These are phyloP conservation scores for Parastagonospora avenae DNA, from an alignment of 2,329 filamentous ascomycete species.

Conservation along the genomic window DNA sequence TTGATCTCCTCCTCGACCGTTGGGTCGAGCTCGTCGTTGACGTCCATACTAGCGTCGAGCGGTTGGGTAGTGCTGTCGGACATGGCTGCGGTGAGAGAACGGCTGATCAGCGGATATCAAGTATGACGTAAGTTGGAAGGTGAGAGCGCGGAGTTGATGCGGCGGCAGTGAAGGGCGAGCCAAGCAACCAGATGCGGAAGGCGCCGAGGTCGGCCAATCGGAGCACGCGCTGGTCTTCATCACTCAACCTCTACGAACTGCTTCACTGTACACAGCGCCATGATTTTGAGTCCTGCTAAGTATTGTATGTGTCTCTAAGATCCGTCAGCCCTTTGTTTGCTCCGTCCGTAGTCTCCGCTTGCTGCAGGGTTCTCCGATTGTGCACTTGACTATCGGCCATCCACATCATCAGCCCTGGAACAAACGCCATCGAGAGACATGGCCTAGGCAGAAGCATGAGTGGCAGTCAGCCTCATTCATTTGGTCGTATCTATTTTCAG, in stretches of 20 bases:
- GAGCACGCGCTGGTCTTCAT: not conserved
- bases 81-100: conserved; percentile 29
- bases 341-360: no score
- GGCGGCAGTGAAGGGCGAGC: conserved; percentile 6
- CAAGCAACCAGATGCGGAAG: conserved; percentile 7
- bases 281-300: no score
- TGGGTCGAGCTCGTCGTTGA: conserved; percentile 48
- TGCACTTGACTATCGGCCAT: not conserved
- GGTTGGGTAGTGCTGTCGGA: conserved; percentile 37
- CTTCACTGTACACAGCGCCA: no score
- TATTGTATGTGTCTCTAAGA: no score
- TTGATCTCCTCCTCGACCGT: conserved; percentile 51
- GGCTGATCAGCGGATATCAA: conserved; percentile 2
- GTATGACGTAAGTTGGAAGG: conserved; percentile 10
- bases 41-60: conserved; percentile 36
- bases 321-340: no score
- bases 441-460: not conserved
- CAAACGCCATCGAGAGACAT: not conserved
- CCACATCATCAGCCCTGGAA: no score
- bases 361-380: no score
- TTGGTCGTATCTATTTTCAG: not conserved
- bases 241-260: not conserved
- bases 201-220: conserved; percentile 6
- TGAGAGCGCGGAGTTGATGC: conserved; percentile 2
- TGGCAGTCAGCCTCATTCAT: not conserved